phyloP scores from a whole-genome alignment of 179 eudicot species.

The Patellifolia procumbens region DNA sequence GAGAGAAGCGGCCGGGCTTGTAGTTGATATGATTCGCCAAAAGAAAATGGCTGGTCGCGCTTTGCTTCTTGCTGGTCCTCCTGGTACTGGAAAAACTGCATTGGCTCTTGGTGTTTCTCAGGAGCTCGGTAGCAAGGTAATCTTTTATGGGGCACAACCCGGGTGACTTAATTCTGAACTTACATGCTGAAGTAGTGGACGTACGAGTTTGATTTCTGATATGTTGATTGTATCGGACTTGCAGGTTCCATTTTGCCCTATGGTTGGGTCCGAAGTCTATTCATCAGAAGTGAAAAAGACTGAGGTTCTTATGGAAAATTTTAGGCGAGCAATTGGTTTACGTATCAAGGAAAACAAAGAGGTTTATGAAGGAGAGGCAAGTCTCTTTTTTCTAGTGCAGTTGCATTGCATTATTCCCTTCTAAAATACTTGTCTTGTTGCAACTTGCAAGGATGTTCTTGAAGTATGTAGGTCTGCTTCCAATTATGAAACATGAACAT shows the following conservation, averaged over 20 bases:
- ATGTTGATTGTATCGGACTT: neutral
- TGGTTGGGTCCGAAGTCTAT: slow-evolving; percentile 99
- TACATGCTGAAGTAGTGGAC: too few species aligned
- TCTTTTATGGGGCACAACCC: neutral
- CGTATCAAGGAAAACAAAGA: slow-evolving; percentile 97
- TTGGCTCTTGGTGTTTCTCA: slow-evolving; percentile 90
- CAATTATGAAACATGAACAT: neutral
- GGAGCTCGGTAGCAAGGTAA: slow-evolving; percentile 95
- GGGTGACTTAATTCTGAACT: neutral
- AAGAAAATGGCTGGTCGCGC: slow-evolving; percentile 97
- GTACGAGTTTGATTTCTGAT: too few species aligned
- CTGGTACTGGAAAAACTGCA: slow-evolving; percentile 91
- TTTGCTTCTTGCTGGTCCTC: slow-evolving; percentile 86
- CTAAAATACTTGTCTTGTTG: neutral
- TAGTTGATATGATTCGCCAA: slow-evolving; percentile 94
- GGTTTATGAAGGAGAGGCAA: slow-evolving; percentile 96
- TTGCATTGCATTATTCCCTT: neutral
- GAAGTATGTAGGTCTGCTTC: neutral
- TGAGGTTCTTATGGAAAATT: slow-evolving; percentile 93
- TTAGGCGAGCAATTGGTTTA: slow-evolving; percentile 91
- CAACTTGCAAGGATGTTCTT: too few species aligned
- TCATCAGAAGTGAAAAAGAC: slow-evolving; percentile 98
- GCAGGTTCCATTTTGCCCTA: slow-evolving; percentile 96
- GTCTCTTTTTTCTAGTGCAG: slow-evolving; percentile 19
- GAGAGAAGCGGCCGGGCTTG: slow-evolving; percentile 87